Evolutionary conservation across 805 yeast species (phyloP).

Genomic region (Cyberlindnera meyerae): DNA sequence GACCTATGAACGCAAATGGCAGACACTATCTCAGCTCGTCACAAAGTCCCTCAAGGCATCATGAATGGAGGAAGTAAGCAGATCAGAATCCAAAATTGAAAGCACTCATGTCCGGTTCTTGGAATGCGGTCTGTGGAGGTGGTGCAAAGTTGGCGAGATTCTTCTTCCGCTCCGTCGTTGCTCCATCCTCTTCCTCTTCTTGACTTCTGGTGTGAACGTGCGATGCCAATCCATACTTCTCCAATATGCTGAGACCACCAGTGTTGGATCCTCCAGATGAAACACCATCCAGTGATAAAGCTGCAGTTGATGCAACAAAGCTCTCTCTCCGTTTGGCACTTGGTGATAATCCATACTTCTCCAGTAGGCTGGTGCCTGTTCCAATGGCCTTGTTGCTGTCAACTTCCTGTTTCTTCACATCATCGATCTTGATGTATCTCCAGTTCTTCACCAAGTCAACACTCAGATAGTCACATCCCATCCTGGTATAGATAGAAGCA

Average conservation of each 20-base stretch:
- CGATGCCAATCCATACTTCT: constrained; percentile 26
- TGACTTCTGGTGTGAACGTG: constrained; percentile 16
- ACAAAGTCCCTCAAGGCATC: constrained; percentile 4
- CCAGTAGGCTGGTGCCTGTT: constrained; percentile 14
- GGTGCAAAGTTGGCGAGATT: constrained; percentile 12
- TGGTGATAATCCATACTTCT: constrained; percentile 25
- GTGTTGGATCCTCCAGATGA: background rate
- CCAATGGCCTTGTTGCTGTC: constrained; percentile 3
- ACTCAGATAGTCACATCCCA: constrained; percentile 88
- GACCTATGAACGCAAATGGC: constrained; percentile 23
- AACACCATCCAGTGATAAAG: no score
- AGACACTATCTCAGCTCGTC: constrained; percentile 7
- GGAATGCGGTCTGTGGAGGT: constrained; percentile 53
- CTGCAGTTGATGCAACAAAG: constrained; percentile 9
- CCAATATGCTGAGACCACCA: constrained; percentile 21
- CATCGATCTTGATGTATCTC: constrained; percentile 44
- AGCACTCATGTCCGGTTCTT: constrained; percentile 75
- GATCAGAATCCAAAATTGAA: constrained; percentile 48
- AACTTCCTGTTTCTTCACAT: constrained; percentile 15
- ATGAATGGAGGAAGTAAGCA: no score
- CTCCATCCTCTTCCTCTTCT: constrained; percentile 8
- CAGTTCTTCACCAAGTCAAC: constrained; percentile 60
- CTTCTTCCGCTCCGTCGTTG: constrained; percentile 3
- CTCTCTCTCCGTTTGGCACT: constrained; percentile 22
- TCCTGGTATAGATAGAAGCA: constrained; percentile 63